Conservation (phyloP, 345 rosid species). For the Pseudoturritis turrita region DNA sequence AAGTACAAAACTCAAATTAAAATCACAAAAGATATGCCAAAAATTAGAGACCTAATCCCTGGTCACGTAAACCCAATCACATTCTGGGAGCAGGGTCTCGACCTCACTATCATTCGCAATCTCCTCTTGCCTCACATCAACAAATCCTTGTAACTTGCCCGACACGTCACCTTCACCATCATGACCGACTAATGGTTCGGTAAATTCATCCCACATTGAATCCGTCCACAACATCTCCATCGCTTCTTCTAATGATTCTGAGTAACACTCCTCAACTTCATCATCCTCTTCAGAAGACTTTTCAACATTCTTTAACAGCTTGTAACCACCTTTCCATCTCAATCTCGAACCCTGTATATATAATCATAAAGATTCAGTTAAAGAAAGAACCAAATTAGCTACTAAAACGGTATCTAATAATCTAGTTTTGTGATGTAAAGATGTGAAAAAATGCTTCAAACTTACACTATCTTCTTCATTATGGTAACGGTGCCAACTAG, state of each 20-base stretch:
- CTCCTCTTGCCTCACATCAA: background rate
- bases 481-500: no score
- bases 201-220: background rate
- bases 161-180: constrained; percentile 3
- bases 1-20: background rate
- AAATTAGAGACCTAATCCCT: background rate
- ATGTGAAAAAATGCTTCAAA: background rate
- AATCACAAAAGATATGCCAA: background rate
- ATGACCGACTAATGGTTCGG: background rate
- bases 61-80: constrained; percentile 23
- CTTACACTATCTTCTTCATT: background rate
- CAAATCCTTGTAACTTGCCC: constrained; percentile 6
- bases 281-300: constrained; percentile 10
- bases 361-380: background rate
- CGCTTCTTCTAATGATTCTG: background rate
- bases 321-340: background rate
- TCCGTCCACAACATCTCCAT: background rate
- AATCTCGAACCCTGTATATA: background rate
- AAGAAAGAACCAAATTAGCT: background rate
- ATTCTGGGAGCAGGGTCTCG: background rate
- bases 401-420: no score
- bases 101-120: background rate
- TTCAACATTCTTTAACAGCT: background rate
- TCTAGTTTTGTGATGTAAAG: no score
- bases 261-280: background rate